A percentile compares a stretch with the other conserved stretches of the same genome.
These are phyloP conservation scores for Aspergillus neotritici DNA, from an alignment of 2,329 filamentous ascomycete genomes.

Conservation along the genomic window DNA sequence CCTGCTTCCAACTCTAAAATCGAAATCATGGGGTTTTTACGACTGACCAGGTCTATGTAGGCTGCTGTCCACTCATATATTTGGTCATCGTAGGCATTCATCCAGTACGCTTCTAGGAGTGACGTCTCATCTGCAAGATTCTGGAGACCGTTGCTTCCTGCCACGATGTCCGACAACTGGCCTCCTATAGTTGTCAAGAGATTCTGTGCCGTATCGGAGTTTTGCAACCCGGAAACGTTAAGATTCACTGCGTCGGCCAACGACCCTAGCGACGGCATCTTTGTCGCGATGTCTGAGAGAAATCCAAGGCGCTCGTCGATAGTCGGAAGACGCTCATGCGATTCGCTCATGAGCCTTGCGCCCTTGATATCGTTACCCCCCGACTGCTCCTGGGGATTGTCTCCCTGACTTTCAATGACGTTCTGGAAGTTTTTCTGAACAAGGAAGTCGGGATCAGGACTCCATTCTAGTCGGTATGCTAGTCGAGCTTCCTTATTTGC, in stretches of 20 bases:
- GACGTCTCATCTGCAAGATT: background rate
- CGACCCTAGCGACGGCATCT: no score
- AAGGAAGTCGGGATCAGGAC: slow-evolving; percentile 14
- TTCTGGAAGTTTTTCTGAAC: background rate
- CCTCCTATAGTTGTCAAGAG: slow-evolving; percentile 10
- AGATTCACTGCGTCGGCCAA: no score
- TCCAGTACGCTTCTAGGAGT: slow-evolving; percentile 5
- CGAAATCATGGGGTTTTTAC: slow-evolving; percentile 19
- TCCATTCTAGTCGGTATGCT: slow-evolving; percentile 19
- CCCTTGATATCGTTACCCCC: no score
- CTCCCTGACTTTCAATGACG: background rate
- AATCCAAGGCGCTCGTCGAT: no score
- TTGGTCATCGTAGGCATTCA: background rate
- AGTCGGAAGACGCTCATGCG: no score
- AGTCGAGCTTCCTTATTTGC: background rate
- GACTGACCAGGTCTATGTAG: slow-evolving; percentile 15
- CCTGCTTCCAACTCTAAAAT: slow-evolving; percentile 20
- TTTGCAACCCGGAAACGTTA: no score
- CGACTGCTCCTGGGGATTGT: no score
- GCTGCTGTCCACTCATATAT: slow-evolving; percentile 7
- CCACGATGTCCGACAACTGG: slow-evolving; percentile 6
- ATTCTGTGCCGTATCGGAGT: background rate
- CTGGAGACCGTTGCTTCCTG: background rate
- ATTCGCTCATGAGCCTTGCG: no score
- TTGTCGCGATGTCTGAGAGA: no score